Base-by-base conservation (phyloP, 2,329 filamentous ascomycete genomes). In the Lecanosticta acicola region DNA sequence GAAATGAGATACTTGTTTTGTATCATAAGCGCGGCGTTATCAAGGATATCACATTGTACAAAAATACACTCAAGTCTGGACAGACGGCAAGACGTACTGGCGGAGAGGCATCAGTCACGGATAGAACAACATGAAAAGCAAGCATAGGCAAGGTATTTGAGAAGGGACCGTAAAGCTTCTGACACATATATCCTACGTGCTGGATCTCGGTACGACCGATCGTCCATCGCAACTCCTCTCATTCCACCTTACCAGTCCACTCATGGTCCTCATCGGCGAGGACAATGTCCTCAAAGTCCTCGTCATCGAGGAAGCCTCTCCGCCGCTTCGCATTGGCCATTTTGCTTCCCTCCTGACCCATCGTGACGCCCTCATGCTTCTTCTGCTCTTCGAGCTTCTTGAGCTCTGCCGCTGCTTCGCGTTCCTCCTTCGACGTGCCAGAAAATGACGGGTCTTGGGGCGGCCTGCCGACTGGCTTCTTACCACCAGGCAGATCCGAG, bases 271-370 rank as follows among this genome's bases (percentile, higher is more conserved):
- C 24, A 11, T 29, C 24, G 11, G 24, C 24, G 24, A 7, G 7
- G 37, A 62, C 55, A 9, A 62, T 47, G 52, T 70, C 70, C 50
- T 73, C 73, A 21, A 73, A 68, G 34, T 72, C 70, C 50, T 78
- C 75, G 32, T 73, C 71, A 43, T 77, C 72, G 17, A 70, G 64
- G 42, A 80, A 71, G 0, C 72, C 73, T 46, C 61, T 57, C 46
- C 73, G 69, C 21, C 77, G 68, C 50, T 72, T 70, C 16, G 72
- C 68, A 24, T 72, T 81, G 3, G 73, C 77, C 4, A 81, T 61
- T 17, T 68, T 72, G 33, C 71, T 71, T 3, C 78, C 78, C 33
- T 71, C 73, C 36, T 69, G 67, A 45, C 78, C 77, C 55, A 81
- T 66, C 0, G 72, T 75, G 3, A 73, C 68, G 2, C 78, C 79